Base-by-base conservation (phyloP, 257 asterid genomes). In the Osmanthus fragrans region DNA sequence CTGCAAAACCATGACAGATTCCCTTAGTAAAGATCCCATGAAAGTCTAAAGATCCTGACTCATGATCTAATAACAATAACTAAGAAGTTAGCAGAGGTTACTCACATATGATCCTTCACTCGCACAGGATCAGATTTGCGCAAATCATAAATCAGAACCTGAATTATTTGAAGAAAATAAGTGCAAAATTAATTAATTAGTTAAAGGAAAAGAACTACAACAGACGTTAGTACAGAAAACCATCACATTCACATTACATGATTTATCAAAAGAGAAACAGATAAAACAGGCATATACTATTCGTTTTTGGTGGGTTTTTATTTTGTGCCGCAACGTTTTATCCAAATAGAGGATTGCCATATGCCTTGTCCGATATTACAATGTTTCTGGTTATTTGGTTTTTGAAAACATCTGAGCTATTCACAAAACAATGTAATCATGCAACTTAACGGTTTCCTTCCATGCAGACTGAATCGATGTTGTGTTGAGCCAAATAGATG, bases 71-170 rank as follows among this genome's bases (percentile, higher is more conserved):
- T 1, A 27, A 79, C 63, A 34, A 7, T 45, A n/a, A 12, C 36
- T 9, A 19, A 2, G 18, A 73, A 80, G 77, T 78, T 64, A 73
- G 74, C 56, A 33, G 47, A 75, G 72, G 76, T 11, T 86, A 85
- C 97, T 89, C 80, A 95, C 99, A 91, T 95, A 82, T 95, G 99
- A 85, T 95, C 99, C 88, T 95, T 93, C 73, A 87, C 88, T 77
- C 88, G 89, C 74, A 89, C 23, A 33, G 98, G 98, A 70, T 80
- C 80, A 51, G 99, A 90, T 76, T 94, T 86, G 40, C 98, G 99
- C 84, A 95, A 87, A 86, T 95, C 99, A 79, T 91, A 95, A 78
- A 95, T 83, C 81, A 91, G 76, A 78, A 95, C 87, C 99, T 95
- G 91, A 85, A 80, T 33, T 74, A 70, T 71, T 49, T 39, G 73